Conservation (phyloP, 331 rosid genomes). For the Acacia pycnantha region DNA sequence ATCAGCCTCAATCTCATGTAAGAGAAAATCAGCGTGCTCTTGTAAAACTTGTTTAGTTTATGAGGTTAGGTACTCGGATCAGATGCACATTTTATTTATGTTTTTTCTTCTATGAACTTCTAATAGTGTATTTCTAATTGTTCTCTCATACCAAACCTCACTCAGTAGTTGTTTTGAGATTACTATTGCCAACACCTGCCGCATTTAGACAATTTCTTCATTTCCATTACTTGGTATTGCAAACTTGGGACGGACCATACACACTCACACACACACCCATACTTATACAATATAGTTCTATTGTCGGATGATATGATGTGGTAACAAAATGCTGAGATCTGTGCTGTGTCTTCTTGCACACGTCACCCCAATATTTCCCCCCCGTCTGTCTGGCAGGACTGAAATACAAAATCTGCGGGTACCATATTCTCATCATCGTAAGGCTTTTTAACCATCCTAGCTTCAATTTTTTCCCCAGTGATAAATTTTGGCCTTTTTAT, state of each 20-base stretch:
- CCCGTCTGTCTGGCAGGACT: not conserved
- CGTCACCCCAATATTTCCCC: not conserved
- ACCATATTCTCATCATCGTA: not conserved
- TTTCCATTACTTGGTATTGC: not conserved
- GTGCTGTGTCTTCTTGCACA: not conserved
- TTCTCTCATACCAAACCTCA: conserved; percentile 4
- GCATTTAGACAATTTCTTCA: not conserved
- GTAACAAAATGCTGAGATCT: not conserved
- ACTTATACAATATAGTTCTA: not conserved
- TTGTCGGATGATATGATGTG: not conserved
- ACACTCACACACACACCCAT: no score
- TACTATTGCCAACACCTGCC: not conserved
- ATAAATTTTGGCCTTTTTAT: no score
- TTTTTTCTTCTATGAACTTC: not conserved
- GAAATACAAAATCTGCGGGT: not conserved
- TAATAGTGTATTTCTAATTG: conserved; percentile 12
- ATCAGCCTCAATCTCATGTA: not conserved
- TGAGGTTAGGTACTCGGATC: conserved; percentile 3
- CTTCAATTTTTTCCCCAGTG: no score
- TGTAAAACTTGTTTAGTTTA: not conserved
- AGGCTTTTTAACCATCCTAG: not conserved
- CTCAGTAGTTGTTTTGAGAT: not conserved
- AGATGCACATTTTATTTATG: conserved; percentile 13
- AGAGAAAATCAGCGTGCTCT: conserved; percentile 2
- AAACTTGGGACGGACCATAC: not conserved